A percentile compares a stretch with the other conserved stretches of the same genome.
Conservation (phyloP, 768 basidiomycete species). For the Pilatotrama ljubarskyi region DNA sequence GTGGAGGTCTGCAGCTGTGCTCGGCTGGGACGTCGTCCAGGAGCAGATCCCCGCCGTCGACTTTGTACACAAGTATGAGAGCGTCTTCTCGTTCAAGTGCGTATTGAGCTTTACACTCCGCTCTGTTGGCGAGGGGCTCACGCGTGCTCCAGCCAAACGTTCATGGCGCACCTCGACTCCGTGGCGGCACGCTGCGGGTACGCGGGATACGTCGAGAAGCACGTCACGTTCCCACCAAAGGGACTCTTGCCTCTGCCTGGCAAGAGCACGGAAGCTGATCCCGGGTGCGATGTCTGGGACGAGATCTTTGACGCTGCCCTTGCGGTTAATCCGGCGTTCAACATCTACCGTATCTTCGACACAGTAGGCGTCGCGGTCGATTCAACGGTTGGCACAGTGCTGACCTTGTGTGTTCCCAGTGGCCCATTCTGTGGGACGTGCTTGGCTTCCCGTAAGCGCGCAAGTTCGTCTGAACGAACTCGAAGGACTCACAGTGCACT, state of each 20-base stretch:
- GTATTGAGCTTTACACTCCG: slow-evolving; percentile 18
- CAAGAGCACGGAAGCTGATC: slow-evolving; percentile 43
- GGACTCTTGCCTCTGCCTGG: slow-evolving; percentile 64
- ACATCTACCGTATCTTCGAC: slow-evolving; percentile 78
- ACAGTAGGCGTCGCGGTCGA: slow-evolving; percentile 38
- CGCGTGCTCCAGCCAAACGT: slow-evolving; percentile 49
- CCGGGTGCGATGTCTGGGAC: slow-evolving; percentile 69
- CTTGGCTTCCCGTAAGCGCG: slow-evolving; percentile 72
- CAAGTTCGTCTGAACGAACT: background rate
- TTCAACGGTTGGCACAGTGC: background rate
- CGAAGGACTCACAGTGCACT: no score
- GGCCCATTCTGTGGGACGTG: slow-evolving; percentile 74
- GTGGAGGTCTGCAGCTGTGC: background rate
- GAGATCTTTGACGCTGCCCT: slow-evolving; percentile 63
- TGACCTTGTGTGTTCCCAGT: slow-evolving; percentile 30
- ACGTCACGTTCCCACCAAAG: slow-evolving; percentile 68
- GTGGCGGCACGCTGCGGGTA: slow-evolving; percentile 60
- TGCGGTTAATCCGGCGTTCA: slow-evolving; percentile 69
- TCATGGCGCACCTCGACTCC: slow-evolving; percentile 57
- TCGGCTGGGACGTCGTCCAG: slow-evolving; percentile 54
- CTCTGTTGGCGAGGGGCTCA: background rate
- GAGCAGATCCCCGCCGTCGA: slow-evolving; percentile 69
- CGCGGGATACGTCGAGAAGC: slow-evolving; percentile 57
- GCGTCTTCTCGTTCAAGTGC: slow-evolving; percentile 74
- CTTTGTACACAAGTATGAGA: slow-evolving; percentile 72